Base-by-base conservation (phyloP, 345 rosid species). In the Eucalyptus grandis region DNA sequence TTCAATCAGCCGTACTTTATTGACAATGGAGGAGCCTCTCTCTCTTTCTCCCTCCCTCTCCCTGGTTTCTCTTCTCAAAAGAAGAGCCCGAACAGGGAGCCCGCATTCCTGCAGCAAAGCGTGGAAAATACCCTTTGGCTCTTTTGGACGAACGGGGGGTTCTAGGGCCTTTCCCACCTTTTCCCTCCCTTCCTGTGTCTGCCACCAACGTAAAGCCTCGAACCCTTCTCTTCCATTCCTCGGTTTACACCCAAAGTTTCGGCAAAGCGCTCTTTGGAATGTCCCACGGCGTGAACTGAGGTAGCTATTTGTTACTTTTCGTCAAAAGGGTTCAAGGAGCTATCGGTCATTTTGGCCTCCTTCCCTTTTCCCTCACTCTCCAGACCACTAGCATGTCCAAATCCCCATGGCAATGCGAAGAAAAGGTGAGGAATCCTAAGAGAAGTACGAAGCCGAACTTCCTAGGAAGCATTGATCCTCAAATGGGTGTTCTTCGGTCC, bases 401-500 rank as follows among this genome's bases (percentile, higher is more conserved):
- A 91, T 88, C 81, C 90, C 87, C 77, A 89, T 60, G 89, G 80
- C 56, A 62, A 44, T 67, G n/a, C 47, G 31, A 69, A 86, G 89
- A 47, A 43, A 54, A 51, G 90, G 85, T 54, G 89, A 87, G 87
- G 16, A 49, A 87, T 85, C 67, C 44, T 27, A 89, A 77, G 50
- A 3, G 31, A 58, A 89, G 88, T 62, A 88, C 87, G 85, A 90
- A 49, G 58, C 65, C 86, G 80, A 54, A 47, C 60, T 88, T 89
- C 50, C 92, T 62, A 49, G 27, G 44, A 50, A 43, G 62, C 81
- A 46, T 87, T 62, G 54, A 16, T 50, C 56, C 56, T 87, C 87
- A 91, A 88, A 95, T 95, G 97, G 92, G 87, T 86, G 82, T 92
- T 88, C 94, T 91, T 80, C 91, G 90, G 49, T 62, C 87, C 91